These are phyloP conservation scores for Sanghuangporus sanghuang DNA, from an alignment of 1,284 basidiomycete genomes.

Conservation along the genomic window DNA sequence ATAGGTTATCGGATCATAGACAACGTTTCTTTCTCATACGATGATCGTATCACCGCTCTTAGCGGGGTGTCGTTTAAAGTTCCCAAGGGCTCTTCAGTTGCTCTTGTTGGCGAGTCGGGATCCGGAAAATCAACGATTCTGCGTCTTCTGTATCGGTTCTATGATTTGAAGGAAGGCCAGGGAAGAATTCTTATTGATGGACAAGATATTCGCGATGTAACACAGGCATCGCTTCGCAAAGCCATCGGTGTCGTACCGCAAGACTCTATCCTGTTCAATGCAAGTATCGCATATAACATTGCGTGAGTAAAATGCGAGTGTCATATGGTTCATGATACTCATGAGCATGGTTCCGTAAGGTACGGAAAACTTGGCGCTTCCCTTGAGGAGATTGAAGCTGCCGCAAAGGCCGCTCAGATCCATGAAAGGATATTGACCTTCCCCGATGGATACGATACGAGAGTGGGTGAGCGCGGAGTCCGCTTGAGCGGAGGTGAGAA, in stretches of 20 bases:
- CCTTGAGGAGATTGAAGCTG: constrained; percentile 64
- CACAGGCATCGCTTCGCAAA: constrained; percentile 71
- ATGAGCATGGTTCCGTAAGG: constrained; percentile 27
- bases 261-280: constrained; percentile 81
- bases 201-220: constrained; percentile 80
- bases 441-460: constrained; percentile 78
- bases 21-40: constrained; percentile 81
- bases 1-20: constrained; percentile 37
- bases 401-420: constrained; percentile 75
- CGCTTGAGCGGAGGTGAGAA: constrained; percentile 78
- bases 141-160: constrained; percentile 84
- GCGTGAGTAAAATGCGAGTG: constrained; percentile 34
- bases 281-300: constrained; percentile 74
- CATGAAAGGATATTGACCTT: constrained; percentile 75
- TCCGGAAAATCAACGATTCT: constrained; percentile 81
- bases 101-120: constrained; percentile 78
- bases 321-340: constrained; percentile 9
- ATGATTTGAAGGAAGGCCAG: constrained; percentile 73
- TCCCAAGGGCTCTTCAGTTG: constrained; percentile 74
- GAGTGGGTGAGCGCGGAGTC: constrained; percentile 79
- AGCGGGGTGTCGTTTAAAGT: constrained; percentile 80
- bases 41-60: constrained; percentile 67
- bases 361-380: constrained; percentile 69
- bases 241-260: constrained; percentile 83
- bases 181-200: constrained; percentile 78